phyloP scores from a whole-genome alignment of 2,329 filamentous ascomycete genomes.

The Fusarium duplospermum region DNA sequence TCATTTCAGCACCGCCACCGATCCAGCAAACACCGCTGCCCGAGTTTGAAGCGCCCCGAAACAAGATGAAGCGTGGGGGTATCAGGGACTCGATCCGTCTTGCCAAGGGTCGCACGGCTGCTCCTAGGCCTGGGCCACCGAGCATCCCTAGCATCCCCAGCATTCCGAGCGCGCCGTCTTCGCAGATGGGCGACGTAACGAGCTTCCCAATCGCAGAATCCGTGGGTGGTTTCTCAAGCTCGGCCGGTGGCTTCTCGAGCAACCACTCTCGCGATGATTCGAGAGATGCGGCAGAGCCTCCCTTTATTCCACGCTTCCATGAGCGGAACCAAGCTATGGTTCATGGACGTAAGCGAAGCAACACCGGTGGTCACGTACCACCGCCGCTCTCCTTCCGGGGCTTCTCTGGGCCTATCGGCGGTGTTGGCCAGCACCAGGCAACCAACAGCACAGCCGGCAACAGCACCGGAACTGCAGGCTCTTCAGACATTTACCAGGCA shows the following conservation, averaged over 20 bases:
- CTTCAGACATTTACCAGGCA: slow-evolving; percentile 68
- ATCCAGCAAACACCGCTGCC: slow-evolving; percentile 55
- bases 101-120: slow-evolving; percentile 75
- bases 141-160: slow-evolving; percentile 64
- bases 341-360: slow-evolving; percentile 89
- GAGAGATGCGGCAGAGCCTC: slow-evolving; percentile 75
- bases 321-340: slow-evolving; percentile 63
- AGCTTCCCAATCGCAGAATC: slow-evolving; percentile 55
- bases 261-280: slow-evolving; percentile 61
- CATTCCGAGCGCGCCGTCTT: slow-evolving; percentile 52
- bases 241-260: slow-evolving; percentile 51
- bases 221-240: slow-evolving; percentile 51
- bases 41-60: slow-evolving; percentile 62
- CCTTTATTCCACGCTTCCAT: slow-evolving; percentile 76
- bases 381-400: slow-evolving; percentile 81
- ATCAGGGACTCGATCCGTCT: slow-evolving; percentile 92
- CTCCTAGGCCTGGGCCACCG: slow-evolving; percentile 59
- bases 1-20: slow-evolving; percentile 67
- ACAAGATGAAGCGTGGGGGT: slow-evolving; percentile 61
- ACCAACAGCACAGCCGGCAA: slow-evolving; percentile 69
- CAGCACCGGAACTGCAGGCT: slow-evolving; percentile 68
- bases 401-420: slow-evolving; percentile 71
- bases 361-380: slow-evolving; percentile 80
- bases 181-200: slow-evolving; percentile 50
- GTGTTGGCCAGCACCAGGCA: slow-evolving; percentile 57